Base-by-base conservation (phyloP, 768 basidiomycete genomes). In the Suillus sp. region DNA sequence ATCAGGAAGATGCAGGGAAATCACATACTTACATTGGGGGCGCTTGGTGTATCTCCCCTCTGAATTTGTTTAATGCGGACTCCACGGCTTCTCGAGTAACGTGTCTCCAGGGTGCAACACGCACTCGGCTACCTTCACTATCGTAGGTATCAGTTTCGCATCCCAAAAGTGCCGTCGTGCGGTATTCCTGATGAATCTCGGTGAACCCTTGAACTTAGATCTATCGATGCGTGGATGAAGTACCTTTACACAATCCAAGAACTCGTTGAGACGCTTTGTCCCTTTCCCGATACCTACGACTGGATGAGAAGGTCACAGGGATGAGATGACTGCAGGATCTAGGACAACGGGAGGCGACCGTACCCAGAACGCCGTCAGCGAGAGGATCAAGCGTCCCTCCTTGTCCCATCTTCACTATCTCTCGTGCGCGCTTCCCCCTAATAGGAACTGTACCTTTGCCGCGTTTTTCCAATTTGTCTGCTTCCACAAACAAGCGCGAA, bases 71-170 rank as follows among this genome's bases (percentile, higher is more conserved):
- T 35, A 99, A 81, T 7, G 83, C 83, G 30, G 77, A 77, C 71
- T 95, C 88, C 38, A 99, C 84, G 50, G 83, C 76, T 66, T 92
- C 90, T 62, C 81, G 81, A 1, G 95, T 96, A 62, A 99, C 84
- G 74, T 96, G 93, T 53, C 81, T 81, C 91, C 91, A 94, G 11
- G 89, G 85, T 25, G 91, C 91, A 22, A 84, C 80, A 43, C 89
- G 85, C 34, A 97, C 89, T 50, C 89, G 81, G 30, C 87, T 83
- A 16, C 97, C 97, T 70, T 98, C 88, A 64, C 91, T 89, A 71
- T 99, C 97, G 75, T 95, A 97, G 3, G 91, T 86, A 70, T 98
- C 96, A 1, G 97, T 99, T 73, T 96, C 91, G 73, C 92, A 95
- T 8, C 97, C 97, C 4, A 99, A 83, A 10, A 99, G 75, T 67